Evolutionary conservation across 1,284 basidiomycete species (phyloP).

Genomic region (Cystobasidiaceae sp.): DNA sequence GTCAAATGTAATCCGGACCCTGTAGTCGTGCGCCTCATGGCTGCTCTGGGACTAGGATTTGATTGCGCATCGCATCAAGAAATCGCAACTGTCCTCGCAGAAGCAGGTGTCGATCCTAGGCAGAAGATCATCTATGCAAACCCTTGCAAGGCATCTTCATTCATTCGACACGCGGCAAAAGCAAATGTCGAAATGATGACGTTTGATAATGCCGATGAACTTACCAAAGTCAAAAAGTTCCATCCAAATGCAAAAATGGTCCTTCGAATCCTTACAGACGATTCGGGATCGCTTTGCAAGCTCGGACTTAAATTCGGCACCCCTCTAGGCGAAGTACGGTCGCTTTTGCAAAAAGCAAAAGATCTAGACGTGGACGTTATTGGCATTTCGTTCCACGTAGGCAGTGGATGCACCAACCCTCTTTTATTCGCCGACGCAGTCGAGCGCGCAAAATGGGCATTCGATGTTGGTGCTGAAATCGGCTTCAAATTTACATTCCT

Average conservation of each 20-base stretch:
- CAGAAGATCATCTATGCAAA: conserved; percentile 95
- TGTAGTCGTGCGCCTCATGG: conserved; percentile 82
- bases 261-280: conserved; percentile 92
- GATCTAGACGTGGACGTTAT: conserved; percentile 80
- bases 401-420: conserved; percentile 92
- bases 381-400: conserved; percentile 97
- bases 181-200: conserved; percentile 87
- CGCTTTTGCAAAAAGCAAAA: conserved; percentile 70
- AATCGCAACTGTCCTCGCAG: conserved; percentile 74
- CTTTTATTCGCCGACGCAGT: conserved; percentile 86
- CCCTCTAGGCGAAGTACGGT: conserved; percentile 72
- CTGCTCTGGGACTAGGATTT: conserved; percentile 84
- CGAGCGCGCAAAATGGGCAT: conserved; percentile 70
- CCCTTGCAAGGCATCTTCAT: conserved; percentile 94
- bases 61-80: conserved; percentile 98
- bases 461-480: conserved; percentile 73
- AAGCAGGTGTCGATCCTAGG: conserved; percentile 63
- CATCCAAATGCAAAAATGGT: conserved; percentile 83
- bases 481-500: conserved; percentile 75
- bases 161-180: conserved; percentile 76
- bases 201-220: conserved; percentile 95
- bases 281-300: conserved; percentile 87
- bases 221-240: conserved; percentile 85
- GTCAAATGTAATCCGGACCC: conserved; percentile 98
- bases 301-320: conserved; percentile 98